Conservation (phyloP, 164 flowering plant genomes). For the Paratinospora sagittata region DNA sequence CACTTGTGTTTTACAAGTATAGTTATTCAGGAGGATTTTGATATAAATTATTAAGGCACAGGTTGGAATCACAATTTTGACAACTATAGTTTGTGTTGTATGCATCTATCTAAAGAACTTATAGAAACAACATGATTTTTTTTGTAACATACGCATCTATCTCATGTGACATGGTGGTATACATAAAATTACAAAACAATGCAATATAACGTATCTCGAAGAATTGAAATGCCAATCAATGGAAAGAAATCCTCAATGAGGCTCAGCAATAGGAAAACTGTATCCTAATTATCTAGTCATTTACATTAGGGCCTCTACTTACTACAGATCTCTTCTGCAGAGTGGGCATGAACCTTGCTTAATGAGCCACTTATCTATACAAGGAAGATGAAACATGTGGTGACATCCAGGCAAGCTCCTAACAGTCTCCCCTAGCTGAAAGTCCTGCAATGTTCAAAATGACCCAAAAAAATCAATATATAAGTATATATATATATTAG, state of each 20-base stretch:
- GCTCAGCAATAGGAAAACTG: no score
- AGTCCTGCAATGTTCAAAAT: conserved; percentile 41
- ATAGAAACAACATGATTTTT: conserved; percentile 10
- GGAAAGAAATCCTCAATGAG: no score
- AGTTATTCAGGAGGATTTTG: no score
- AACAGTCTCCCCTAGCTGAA: conserved; percentile 69
- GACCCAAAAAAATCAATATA: not conserved
- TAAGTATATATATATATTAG: not conserved
- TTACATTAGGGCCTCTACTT: conserved; percentile 8
- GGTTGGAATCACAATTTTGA: no score
- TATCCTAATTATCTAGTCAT: conserved; percentile 6
- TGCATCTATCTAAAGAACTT: conserved; percentile 69
- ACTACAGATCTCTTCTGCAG: conserved; percentile 79
- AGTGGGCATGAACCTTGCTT: conserved; percentile 86
- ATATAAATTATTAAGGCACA: no score
- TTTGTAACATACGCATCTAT: no score
- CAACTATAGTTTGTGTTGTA: no score
- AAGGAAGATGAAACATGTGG: conserved; percentile 84
- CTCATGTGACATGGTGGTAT: no score
- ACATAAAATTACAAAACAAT: no score
- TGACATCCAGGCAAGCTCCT: conserved; percentile 76
- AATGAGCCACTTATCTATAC: conserved; percentile 89
- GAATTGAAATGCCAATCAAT: no score
- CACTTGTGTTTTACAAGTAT: no score
- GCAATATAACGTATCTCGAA: no score